Percentiles rank a stretch among this genome's conserved stretches.
Conservation (phyloP, 768 basidiomycete genomes). For the Collybiopsis confluens region DNA sequence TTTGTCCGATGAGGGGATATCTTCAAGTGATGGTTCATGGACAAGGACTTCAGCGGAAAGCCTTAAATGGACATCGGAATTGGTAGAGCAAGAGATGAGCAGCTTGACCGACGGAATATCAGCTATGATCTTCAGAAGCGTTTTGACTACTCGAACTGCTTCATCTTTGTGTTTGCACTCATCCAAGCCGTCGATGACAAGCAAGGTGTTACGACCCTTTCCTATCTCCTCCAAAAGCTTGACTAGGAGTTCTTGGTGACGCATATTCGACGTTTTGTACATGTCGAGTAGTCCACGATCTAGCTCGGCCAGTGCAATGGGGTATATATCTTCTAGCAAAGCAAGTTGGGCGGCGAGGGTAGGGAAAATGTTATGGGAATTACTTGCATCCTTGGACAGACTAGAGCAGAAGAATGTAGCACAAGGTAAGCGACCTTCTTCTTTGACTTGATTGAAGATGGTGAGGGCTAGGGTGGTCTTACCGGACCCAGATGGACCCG, state of each 20-base stretch:
- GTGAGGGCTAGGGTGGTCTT: background rate
- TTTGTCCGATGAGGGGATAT: background rate
- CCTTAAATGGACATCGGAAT: background rate
- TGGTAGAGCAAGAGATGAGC: background rate
- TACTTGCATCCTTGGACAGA: background rate
- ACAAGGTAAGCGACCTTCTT: background rate
- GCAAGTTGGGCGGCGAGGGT: constrained; percentile 3
- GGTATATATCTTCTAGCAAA: background rate
- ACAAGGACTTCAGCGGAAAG: background rate
- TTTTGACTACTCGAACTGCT: background rate
- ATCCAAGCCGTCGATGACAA: constrained; percentile 7
- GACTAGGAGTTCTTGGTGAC: background rate
- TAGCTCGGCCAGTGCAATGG: background rate
- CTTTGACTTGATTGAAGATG: background rate
- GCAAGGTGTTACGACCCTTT: background rate
- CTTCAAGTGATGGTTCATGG: background rate
- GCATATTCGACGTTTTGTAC: background rate
- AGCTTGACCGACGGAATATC: background rate
- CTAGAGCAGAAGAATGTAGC: constrained; percentile 6
- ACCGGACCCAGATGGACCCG: background rate
- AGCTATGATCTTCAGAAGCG: background rate
- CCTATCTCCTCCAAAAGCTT: background rate
- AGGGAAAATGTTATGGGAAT: constrained; percentile 1
- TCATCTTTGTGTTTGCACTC: background rate
- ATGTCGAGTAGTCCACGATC: background rate